These are phyloP conservation scores for Trametes coccinea DNA, from an alignment of 768 basidiomycete species.

Conservation along the genomic window DNA sequence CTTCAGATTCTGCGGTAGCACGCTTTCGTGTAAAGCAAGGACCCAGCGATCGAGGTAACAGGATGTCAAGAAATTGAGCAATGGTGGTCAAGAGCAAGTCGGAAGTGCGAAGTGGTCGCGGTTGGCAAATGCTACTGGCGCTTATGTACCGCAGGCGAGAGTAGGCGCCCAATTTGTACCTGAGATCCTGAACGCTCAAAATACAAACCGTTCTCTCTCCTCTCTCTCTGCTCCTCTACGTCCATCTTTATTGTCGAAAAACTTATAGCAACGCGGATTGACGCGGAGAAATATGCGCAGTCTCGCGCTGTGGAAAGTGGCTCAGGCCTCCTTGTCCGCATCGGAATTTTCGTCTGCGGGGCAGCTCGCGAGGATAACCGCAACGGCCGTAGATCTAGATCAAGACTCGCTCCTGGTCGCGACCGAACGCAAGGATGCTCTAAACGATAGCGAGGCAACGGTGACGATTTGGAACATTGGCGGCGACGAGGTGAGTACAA, in stretches of 20 bases:
- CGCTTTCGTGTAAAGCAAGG: too few relatives aligned
- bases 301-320: slow-evolving; percentile 8
- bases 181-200: too few relatives aligned
- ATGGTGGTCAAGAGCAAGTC: too few relatives aligned
- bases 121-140: too few relatives aligned
- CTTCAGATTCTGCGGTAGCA: too few relatives aligned
- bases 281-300: slow-evolving; percentile 13
- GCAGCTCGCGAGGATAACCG: slow-evolving; percentile 6
- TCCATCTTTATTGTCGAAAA: background rate
- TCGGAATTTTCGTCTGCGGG: slow-evolving; percentile 8
- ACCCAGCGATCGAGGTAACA: too few relatives aligned
- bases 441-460: slow-evolving; percentile 42
- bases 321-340: slow-evolving; percentile 1
- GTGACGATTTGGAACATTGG: slow-evolving; percentile 56
- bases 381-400: slow-evolving; percentile 60
- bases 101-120: too few relatives aligned
- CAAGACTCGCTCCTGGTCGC: slow-evolving; percentile 59
- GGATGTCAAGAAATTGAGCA: too few relatives aligned
- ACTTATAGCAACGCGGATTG: background rate
- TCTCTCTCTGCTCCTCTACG: background rate
- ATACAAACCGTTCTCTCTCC: background rate
- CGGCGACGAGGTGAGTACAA: slow-evolving; percentile 12
- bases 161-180: too few relatives aligned
- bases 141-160: too few relatives aligned
- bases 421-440: slow-evolving; percentile 47